phyloP scores from a whole-genome alignment of 139 green algal species.

The Yamagishiella unicocca region DNA sequence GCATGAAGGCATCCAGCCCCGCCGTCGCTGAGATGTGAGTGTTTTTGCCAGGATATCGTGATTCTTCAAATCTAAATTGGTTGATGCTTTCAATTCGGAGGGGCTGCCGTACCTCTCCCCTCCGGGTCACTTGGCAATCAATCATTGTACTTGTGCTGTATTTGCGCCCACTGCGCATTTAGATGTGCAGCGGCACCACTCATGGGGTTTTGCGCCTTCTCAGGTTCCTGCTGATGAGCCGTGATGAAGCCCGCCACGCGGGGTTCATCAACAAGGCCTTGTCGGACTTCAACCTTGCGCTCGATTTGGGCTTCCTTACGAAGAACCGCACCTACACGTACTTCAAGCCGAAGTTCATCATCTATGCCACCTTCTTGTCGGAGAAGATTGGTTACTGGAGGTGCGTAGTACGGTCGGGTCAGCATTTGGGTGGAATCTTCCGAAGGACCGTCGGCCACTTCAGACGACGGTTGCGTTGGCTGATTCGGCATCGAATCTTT shows the following conservation, averaged over 20 bases:
- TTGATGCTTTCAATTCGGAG: too few species aligned
- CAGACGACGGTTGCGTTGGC: too few species aligned
- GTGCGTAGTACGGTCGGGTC: background rate
- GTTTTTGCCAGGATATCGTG: too few species aligned
- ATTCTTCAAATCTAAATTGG: too few species aligned
- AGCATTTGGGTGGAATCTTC: too few species aligned
- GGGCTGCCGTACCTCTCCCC: too few species aligned
- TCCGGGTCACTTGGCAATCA: too few species aligned
- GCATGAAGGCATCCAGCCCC: slow-evolving; percentile 93
- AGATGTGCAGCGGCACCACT: too few species aligned
- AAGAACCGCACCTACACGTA: slow-evolving; percentile 89
- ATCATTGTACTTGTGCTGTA: too few species aligned
- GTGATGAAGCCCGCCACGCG: slow-evolving; percentile 96
- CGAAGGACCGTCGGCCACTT: too few species aligned
- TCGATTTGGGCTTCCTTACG: slow-evolving; percentile 98
- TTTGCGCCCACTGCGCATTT: too few species aligned
- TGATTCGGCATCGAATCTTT: background rate
- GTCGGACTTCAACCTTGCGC: slow-evolving; percentile 79
- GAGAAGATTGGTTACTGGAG: slow-evolving; percentile 99
- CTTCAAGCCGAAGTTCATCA: slow-evolving; percentile 99
- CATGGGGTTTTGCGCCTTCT: too few species aligned
- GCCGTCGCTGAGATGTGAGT: slow-evolving; percentile 85
- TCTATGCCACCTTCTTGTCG: slow-evolving; percentile 98
- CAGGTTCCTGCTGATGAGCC: slow-evolving; percentile 95
- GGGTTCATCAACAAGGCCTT: slow-evolving; percentile 98